phyloP scores from a whole-genome alignment of 768 basidiomycete species.

The Mycena albidolilacea region DNA sequence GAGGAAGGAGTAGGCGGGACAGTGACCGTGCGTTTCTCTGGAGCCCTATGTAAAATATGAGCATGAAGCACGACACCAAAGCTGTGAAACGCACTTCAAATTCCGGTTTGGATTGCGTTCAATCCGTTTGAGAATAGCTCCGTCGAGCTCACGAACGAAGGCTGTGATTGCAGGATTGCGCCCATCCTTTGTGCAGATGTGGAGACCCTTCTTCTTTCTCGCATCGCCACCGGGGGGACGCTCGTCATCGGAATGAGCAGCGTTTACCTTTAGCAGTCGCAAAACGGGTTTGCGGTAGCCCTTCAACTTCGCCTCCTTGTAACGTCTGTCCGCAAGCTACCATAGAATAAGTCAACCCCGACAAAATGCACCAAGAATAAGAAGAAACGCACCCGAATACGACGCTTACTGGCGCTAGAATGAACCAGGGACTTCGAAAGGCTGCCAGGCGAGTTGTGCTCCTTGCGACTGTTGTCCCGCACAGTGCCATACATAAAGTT shows the following conservation, averaged over 20 bases:
- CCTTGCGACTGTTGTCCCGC: constrained; percentile 7
- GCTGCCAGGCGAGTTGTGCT: constrained; percentile 14
- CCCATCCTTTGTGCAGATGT: neutral
- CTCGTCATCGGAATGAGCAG: constrained; percentile 12
- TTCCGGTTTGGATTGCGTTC: neutral
- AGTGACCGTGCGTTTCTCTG: neutral
- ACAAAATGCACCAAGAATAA: neutral
- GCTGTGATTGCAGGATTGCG: neutral
- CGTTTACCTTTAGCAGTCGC: neutral
- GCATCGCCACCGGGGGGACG: constrained; percentile 4
- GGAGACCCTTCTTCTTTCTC: constrained; percentile 5
- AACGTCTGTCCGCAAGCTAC: neutral
- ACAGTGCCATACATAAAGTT: constrained; percentile 8
- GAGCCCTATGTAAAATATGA: neutral
- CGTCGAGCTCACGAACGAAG: neutral
- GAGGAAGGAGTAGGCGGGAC: constrained; percentile 1
- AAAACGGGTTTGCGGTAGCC: constrained; percentile 14
- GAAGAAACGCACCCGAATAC: constrained; percentile 12
- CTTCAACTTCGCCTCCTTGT: constrained; percentile 3
- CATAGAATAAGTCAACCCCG: neutral
- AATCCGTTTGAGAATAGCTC: neutral
- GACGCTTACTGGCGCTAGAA: neutral
- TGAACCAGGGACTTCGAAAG: neutral
- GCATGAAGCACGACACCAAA: neutral
- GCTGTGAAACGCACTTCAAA: neutral